Evolutionary conservation across 768 basidiomycete genomes (phyloP), one percentile per base, ranked within the genome.

Genomic region (Polyporus arcularius): DNA sequence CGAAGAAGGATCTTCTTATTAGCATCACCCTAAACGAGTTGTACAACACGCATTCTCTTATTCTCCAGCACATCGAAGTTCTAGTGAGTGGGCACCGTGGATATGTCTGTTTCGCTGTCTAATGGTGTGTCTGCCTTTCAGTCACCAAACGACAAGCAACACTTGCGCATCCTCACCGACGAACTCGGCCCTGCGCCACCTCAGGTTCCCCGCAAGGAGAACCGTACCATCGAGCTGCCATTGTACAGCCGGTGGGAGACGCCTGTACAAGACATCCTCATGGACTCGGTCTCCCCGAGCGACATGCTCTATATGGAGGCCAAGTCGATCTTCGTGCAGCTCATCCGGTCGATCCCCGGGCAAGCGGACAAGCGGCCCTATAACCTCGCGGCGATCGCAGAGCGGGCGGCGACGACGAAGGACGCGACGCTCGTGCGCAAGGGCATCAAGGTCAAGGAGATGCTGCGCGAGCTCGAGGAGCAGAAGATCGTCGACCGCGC

Each of bases 271-370:
- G 97, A 99, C 71, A 88, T 98, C 48, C 84, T 99, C 58, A 95
- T 98, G 89, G 95, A 96, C 74, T 92, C 94, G 28, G 90, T 99
- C 31, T 98, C 97, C 26, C 94, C 95, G 47, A 91, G 91, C 72
- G 97, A 99, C 76, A 96, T 99, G 87, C 85, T 98, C 32, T 99
- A 98, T 79, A 98, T 98, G 95, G 97, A 99, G 73, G 92, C 97
- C 58, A 99, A 99, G 79, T 98, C 96, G 7, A 98, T 98, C 71
- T 95, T 99, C 67, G 97, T 98, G 35, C 95, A 98, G 73, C 85
- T 98, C 55, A 87, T 99, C 58, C 95, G 97, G 66, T 98, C 96
- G 35, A 85, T 99, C 57, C 96, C 96, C 1, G 83, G 88, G 50
- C 81, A 87, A 0, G 82, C 86, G 5, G 92, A 95, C 54, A 91